Evolutionary conservation across 2,329 filamentous ascomycete genomes (phyloP).

Genomic region (Talaromyces sp.): DNA sequence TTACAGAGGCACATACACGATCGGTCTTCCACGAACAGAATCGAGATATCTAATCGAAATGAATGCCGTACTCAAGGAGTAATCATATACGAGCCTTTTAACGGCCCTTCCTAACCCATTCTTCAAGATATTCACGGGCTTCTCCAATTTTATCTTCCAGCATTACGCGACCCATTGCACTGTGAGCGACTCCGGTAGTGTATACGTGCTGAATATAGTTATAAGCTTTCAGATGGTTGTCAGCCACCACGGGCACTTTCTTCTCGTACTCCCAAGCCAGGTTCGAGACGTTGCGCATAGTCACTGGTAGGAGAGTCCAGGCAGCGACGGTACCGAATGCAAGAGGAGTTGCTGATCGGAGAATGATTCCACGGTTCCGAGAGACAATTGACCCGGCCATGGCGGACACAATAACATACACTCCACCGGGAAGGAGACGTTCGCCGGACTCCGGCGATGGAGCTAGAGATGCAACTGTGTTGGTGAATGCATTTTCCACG

Average conservation of each 20-base stretch:
- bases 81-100: slow-evolving; percentile 40
- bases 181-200: slow-evolving; percentile 72
- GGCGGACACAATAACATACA: slow-evolving; percentile 89
- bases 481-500: slow-evolving; percentile 85
- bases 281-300: slow-evolving; percentile 82
- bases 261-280: slow-evolving; percentile 92
- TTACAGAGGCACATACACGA: slow-evolving; percentile 10
- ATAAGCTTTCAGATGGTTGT: slow-evolving; percentile 71
- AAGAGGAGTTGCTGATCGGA: slow-evolving; percentile 73
- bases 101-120: slow-evolving; percentile 88
- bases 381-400: slow-evolving; percentile 94
- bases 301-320: slow-evolving; percentile 81
- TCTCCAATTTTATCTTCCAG: slow-evolving; percentile 77
- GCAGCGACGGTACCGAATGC: slow-evolving; percentile 78
- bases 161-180: slow-evolving; percentile 65
- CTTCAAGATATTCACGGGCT: slow-evolving; percentile 73
- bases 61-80: slow-evolving; percentile 1
- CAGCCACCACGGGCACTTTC: slow-evolving; percentile 75
- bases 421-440: slow-evolving; percentile 78
- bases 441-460: slow-evolving; percentile 83
- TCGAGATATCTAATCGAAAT: too few relatives aligned
- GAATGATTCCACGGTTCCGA: slow-evolving; percentile 78
- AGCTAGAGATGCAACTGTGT: slow-evolving; percentile 82
- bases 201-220: slow-evolving; percentile 67
- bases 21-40: background rate